Percentiles rank a stretch among this genome's conserved stretches.
These are phyloP conservation scores for Nannizzia gypsea DNA, from an alignment of 2,329 filamentous ascomycete genomes.

Conservation along the genomic window DNA sequence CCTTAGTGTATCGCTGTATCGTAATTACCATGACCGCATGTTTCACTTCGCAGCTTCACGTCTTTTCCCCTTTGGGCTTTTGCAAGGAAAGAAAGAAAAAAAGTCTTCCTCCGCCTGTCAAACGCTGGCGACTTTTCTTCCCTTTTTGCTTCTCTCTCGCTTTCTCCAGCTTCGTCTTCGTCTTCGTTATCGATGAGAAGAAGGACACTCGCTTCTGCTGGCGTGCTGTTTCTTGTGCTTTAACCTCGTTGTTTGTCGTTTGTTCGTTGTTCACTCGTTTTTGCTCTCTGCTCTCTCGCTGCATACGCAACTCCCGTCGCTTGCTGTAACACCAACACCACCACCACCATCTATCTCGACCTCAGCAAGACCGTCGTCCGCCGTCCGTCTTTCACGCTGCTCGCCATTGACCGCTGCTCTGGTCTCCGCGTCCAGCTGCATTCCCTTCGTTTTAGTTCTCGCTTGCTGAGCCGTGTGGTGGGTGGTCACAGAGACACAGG, in stretches of 20 bases:
- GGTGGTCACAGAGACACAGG: not conserved
- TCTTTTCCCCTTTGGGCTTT: not conserved
- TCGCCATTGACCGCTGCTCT: not conserved
- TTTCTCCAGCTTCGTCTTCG: not conserved
- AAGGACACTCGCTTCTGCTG: not conserved
- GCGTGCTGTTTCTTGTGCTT: not conserved
- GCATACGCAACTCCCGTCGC: not conserved
- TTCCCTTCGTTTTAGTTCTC: not conserved
- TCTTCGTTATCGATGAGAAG: not conserved
- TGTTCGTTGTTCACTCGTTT: not conserved
- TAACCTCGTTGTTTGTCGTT: not conserved
- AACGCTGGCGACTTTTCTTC: not conserved
- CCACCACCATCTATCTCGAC: too few species aligned
- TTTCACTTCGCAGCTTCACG: constrained; percentile 5
- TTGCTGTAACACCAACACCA: not conserved
- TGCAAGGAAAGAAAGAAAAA: not conserved
- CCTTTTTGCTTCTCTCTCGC: not conserved
- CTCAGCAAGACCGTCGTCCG: too few species aligned
- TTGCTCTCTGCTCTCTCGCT: not conserved
- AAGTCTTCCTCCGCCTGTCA: too few species aligned
- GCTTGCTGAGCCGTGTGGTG: not conserved
- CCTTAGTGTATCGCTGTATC: not conserved
- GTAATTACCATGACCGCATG: not conserved
- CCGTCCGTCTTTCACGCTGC: not conserved
- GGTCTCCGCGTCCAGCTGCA: not conserved